Conservation (phyloP, 2,329 filamentous ascomycete species). For the Fusarium duplospermum region DNA sequence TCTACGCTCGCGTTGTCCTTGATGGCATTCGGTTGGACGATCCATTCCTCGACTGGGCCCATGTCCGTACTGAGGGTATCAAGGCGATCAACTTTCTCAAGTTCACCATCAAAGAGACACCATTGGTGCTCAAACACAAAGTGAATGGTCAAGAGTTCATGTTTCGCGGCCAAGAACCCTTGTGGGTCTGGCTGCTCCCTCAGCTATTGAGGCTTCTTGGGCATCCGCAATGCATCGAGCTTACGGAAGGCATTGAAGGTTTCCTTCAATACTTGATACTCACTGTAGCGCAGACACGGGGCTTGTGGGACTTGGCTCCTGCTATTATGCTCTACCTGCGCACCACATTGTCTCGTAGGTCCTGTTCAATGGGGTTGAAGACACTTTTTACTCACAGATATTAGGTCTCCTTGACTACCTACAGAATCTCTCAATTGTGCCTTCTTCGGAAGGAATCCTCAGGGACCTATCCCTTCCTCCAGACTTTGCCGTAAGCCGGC, state of each 20-base stretch:
- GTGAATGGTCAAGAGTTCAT: slow-evolving; percentile 56
- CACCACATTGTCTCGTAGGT: slow-evolving; percentile 59
- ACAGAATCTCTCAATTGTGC: slow-evolving; percentile 46
- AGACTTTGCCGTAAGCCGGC: slow-evolving; percentile 50
- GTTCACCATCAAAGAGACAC: slow-evolving; percentile 80
- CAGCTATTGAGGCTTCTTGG: slow-evolving; percentile 69
- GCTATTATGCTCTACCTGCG: slow-evolving; percentile 62
- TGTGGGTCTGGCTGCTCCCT: slow-evolving; percentile 74
- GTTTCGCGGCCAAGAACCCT: slow-evolving; percentile 67
- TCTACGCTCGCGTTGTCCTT: slow-evolving; percentile 83
- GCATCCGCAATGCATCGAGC: slow-evolving; percentile 58
- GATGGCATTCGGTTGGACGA: slow-evolving; percentile 76
- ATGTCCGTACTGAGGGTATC: slow-evolving; percentile 68
- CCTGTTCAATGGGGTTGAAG: background rate
- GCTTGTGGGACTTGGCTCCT: slow-evolving; percentile 61
- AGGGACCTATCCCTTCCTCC: slow-evolving; percentile 53
- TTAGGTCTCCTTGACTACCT: slow-evolving; percentile 51
- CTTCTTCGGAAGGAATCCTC: slow-evolving; percentile 44
- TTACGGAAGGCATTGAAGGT: slow-evolving; percentile 63
- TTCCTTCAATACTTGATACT: slow-evolving; percentile 64
- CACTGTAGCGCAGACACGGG: slow-evolving; percentile 55
- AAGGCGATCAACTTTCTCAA: slow-evolving; percentile 84
- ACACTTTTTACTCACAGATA: background rate
- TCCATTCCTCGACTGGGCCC: slow-evolving; percentile 69
- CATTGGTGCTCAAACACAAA: slow-evolving; percentile 69